phyloP scores from a whole-genome alignment of 164 flowering plant genomes.

The Saururus chinensis region DNA sequence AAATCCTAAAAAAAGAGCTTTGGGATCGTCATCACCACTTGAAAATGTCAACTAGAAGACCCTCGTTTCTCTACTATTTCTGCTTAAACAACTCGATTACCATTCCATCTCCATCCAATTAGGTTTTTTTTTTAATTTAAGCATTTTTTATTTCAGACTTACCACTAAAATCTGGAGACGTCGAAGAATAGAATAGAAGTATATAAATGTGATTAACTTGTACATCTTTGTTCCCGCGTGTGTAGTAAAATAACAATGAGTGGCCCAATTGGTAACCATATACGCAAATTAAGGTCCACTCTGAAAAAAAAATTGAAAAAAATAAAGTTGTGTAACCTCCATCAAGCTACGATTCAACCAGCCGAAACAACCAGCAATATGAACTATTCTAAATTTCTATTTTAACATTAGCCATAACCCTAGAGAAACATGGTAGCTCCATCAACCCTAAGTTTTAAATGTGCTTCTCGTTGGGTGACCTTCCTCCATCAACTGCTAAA shows the following conservation, averaged over 20 bases:
- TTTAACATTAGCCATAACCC: no score
- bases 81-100: neutral
- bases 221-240: neutral
- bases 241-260: neutral
- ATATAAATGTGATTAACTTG: neutral
- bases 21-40: conserved; percentile 22
- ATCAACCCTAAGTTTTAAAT: neutral
- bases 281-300: neutral
- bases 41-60: conserved; percentile 35
- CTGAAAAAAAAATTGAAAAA: neutral
- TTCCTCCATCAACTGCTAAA: neutral
- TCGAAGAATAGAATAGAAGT: neutral
- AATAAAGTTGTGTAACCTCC: neutral
- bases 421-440: no score
- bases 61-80: conserved; percentile 5
- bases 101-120: neutral
- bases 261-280: neutral
- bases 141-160: neutral
- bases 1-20: conserved; percentile 22
- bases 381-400: no score
- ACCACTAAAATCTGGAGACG: neutral
- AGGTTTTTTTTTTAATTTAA: neutral
- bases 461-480: neutral
- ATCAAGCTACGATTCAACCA: neutral
- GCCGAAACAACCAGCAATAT: no score